These are phyloP conservation scores for Macrophomina phaseolina DNA, from an alignment of 2,329 filamentous ascomycete species.

Conservation along the genomic window DNA sequence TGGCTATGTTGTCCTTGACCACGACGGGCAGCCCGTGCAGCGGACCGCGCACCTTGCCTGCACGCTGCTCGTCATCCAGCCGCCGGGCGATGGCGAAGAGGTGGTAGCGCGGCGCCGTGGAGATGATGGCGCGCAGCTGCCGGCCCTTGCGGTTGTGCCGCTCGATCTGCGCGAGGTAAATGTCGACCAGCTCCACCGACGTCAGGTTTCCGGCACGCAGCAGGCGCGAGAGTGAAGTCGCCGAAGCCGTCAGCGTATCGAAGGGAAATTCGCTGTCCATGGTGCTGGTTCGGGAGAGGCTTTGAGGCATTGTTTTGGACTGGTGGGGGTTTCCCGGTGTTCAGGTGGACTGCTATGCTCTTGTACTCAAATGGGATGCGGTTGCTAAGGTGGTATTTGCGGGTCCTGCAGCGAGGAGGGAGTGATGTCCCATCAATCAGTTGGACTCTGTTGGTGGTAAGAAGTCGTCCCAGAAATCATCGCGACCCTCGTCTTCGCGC, in stretches of 20 bases:
- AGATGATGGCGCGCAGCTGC: constrained; percentile 46
- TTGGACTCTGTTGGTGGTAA: constrained; percentile 3
- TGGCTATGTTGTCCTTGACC: constrained; percentile 51
- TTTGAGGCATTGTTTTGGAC: not conserved
- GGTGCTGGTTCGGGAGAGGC: not conserved
- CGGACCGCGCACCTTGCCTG: constrained; percentile 43
- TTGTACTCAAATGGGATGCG: not conserved
- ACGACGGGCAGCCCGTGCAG: constrained; percentile 53
- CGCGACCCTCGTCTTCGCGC: not conserved
- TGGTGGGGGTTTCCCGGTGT: not conserved
- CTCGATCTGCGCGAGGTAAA: constrained; percentile 43
- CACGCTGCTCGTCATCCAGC: constrained; percentile 48
- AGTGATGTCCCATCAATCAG: not conserved
- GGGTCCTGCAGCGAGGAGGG: not conserved
- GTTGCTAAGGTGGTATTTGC: not conserved
- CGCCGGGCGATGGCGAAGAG: constrained; percentile 43
- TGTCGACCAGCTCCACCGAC: constrained; percentile 44
- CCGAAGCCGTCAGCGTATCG: constrained; percentile 40
- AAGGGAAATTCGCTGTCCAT: constrained; percentile 30
- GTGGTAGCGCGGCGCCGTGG: constrained; percentile 44
- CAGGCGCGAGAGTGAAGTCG: constrained; percentile 41
- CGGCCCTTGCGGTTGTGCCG: constrained; percentile 43
- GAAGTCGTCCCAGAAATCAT: constrained; percentile 17
- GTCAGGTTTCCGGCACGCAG: constrained; percentile 38
- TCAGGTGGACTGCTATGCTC: not conserved